Conservation (phyloP, 768 basidiomycete species). For the Xerocomellus intermedius region DNA sequence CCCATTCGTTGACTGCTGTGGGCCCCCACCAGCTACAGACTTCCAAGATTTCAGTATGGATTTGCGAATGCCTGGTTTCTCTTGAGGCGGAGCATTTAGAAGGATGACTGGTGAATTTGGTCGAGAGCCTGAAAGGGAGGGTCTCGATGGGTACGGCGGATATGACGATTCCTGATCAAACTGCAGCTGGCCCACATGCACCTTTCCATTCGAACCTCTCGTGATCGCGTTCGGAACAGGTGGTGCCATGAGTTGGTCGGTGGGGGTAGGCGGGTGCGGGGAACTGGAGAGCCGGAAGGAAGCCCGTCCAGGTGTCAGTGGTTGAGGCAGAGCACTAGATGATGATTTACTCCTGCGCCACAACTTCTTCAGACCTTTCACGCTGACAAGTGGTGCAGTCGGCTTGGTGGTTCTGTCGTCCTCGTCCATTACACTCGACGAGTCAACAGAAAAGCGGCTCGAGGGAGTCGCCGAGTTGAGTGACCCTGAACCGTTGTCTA, state of each 20-base stretch:
- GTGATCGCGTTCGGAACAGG: slow-evolving; percentile 24
- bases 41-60: slow-evolving; percentile 73
- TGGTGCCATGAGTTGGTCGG: slow-evolving; percentile 26
- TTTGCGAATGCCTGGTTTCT: slow-evolving; percentile 53
- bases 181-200: slow-evolving; percentile 48
- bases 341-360: slow-evolving; percentile 70
- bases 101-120: slow-evolving; percentile 26
- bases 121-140: slow-evolving; percentile 34
- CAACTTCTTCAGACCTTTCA: slow-evolving; percentile 70
- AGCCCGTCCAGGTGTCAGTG: slow-evolving; percentile 37
- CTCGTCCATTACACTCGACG: slow-evolving; percentile 39
- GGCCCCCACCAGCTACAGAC: slow-evolving; percentile 39
- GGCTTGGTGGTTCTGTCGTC: slow-evolving; percentile 31
- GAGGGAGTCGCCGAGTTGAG: slow-evolving; percentile 33
- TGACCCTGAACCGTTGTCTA: slow-evolving; percentile 18
- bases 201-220: slow-evolving; percentile 22
- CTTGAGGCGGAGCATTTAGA: slow-evolving; percentile 29
- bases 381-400: slow-evolving; percentile 58
- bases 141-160: slow-evolving; percentile 39
- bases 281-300: slow-evolving; percentile 30
- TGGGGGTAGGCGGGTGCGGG: slow-evolving; percentile 36
- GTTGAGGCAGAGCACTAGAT: slow-evolving; percentile 37
- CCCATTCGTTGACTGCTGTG: slow-evolving; percentile 28
- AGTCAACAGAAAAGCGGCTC: slow-evolving; percentile 80
- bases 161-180: slow-evolving; percentile 65